A percentile compares a stretch with the other conserved stretches of the same genome.
Evolutionary conservation across 192 early-diverging fungal species (phyloP).

Genomic region (Radiomyces spectabilis): DNA sequence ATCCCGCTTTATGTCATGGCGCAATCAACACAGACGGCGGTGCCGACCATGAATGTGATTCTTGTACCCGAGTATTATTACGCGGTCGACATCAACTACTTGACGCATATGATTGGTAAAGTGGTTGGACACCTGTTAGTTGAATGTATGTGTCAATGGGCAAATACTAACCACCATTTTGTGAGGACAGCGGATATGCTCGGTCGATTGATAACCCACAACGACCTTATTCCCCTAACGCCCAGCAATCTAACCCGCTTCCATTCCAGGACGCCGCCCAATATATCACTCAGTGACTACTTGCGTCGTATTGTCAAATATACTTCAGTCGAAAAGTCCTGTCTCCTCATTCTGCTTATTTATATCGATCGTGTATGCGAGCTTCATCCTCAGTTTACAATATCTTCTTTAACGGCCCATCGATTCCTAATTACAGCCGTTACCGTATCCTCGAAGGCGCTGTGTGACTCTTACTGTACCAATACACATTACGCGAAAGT

Average conservation of each 20-base stretch:
- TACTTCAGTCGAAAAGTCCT: conserved; percentile 82
- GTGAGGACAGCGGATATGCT: conserved; percentile 48
- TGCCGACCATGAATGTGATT: background rate
- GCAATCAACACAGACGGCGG: background rate
- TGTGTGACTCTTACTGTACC: conserved; percentile 93
- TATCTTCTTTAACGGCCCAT: conserved; percentile 89
- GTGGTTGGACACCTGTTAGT: background rate
- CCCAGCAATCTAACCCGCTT: conserved; percentile 79
- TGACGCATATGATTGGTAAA: conserved; percentile 45
- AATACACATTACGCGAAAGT: conserved; percentile 95
- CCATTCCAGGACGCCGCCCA: conserved; percentile 86
- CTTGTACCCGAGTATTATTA: conserved; percentile 39
- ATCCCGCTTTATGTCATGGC: background rate
- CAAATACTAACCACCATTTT: background rate
- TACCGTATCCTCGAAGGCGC: conserved; percentile 77
- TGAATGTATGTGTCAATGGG: too few relatives aligned
- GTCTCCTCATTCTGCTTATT: conserved; percentile 81
- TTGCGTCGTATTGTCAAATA: conserved; percentile 86
- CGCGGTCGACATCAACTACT: conserved; percentile 37
- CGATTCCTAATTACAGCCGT: conserved; percentile 89
- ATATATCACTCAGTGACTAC: conserved; percentile 85
- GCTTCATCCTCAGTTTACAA: conserved; percentile 69
- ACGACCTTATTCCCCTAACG: conserved; percentile 53
- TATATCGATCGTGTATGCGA: conserved; percentile 91
- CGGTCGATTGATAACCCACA: conserved; percentile 46